These are phyloP conservation scores for Ceratobasidium sp. DNA, from an alignment of 1,284 basidiomycete species.

Conservation along the genomic window DNA sequence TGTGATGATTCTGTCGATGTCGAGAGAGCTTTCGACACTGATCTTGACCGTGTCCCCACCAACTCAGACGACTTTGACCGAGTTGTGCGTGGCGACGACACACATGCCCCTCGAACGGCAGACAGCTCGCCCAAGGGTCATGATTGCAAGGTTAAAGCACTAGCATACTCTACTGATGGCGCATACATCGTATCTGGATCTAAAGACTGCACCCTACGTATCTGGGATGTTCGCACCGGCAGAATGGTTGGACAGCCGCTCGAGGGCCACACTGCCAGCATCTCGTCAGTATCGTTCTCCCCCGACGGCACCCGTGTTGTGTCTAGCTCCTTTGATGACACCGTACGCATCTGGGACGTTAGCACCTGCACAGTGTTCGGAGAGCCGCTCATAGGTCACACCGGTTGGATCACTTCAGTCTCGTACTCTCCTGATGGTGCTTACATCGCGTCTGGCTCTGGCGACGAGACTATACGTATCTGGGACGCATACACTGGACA, in stretches of 20 bases:
- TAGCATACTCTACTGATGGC: neutral
- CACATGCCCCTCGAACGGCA: no score
- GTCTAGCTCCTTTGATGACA: neutral
- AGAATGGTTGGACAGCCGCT: neutral
- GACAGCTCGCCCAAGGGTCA: no score
- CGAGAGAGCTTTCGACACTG: neutral
- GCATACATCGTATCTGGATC: neutral
- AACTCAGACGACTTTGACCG: neutral
- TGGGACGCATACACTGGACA: conserved; percentile 12
- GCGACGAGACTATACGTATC: neutral
- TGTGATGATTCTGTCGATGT: no score
- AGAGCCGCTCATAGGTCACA: no score
- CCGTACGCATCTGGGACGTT: no score
- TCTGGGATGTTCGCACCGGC: neutral
- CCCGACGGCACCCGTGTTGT: neutral
- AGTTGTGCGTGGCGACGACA: neutral
- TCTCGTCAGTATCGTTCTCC: neutral
- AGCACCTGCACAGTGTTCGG: no score
- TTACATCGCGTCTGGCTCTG: conserved; percentile 2
- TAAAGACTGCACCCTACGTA: neutral
- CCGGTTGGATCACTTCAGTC: no score
- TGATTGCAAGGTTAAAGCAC: no score
- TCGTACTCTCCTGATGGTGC: neutral
- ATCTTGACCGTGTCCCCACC: neutral
- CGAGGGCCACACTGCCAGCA: neutral